Base-by-base conservation (phyloP, 192 early-diverging fungal species). In the Allomyces javanicus region DNA sequence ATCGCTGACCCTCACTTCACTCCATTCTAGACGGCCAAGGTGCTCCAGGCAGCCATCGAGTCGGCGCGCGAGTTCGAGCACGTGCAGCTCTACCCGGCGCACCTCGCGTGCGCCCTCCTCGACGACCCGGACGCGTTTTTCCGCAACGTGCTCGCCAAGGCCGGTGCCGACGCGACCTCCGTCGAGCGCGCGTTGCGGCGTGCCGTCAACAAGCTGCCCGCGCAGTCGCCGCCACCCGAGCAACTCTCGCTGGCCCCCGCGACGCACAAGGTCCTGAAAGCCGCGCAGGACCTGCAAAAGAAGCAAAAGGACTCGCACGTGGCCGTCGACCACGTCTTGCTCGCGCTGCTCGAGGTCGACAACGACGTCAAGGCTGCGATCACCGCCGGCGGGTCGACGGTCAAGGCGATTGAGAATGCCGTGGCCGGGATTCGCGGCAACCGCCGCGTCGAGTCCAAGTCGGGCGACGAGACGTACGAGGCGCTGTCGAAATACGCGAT, bases 401-500 rank as follows among this genome's bases (percentile, higher is more conserved):
- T 78, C 67, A 84, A 86, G 62, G 72, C 86, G 1, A 65, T 99
- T 21, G 85, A 91, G 74, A 78, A 80, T 24, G 86, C 88, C 19
- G 79, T 97, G 26, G 75, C 76, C 33, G 80, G 87, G 74, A 74
- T 88, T 24, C 79, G 93, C 24, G 94, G 96, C 11, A 87, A 79
- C 68, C 79, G 82, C 21, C 81, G 82, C n/a, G 91, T 97, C 33
- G 90, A 94, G 68, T 82, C 82, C 40, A 86, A 86, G 72, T 86
- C 78, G 63, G 91, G 89, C 43, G 96, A 99, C 68, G 83, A 84
- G 7, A 86, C 80, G 44, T 96, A 90, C 71, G 94, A 97, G 44
- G 91, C 93, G 23, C 81, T 99, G 19, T 83, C 77, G 67, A 99
- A 99, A 73, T 99, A 99, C 74, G 91, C 91, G 5, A 76, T 94